Evolutionary conservation across 2,329 filamentous ascomycete species (phyloP).

Genomic region (Tympanopsis confertula): DNA sequence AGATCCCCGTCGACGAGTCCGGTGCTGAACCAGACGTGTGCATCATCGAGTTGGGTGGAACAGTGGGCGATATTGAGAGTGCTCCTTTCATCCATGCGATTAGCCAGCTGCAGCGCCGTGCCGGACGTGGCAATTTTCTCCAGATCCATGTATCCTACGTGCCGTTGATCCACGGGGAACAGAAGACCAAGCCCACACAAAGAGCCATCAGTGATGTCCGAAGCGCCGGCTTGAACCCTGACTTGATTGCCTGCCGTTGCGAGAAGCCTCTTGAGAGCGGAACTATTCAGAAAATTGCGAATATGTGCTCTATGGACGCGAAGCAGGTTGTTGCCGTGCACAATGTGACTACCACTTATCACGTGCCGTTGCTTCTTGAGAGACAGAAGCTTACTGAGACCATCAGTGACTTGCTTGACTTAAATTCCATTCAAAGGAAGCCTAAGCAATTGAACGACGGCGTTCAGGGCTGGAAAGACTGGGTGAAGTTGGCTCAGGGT

Average conservation of each 20-base stretch:
- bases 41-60: constrained; percentile 49
- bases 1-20: constrained; percentile 76
- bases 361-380: constrained; percentile 84
- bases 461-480: constrained; percentile 61
- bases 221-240: constrained; percentile 64
- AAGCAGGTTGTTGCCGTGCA: constrained; percentile 83
- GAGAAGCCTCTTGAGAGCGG: constrained; percentile 60
- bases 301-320: constrained; percentile 74
- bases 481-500: constrained; percentile 60
- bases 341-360: constrained; percentile 83
- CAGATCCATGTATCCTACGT: constrained; percentile 85
- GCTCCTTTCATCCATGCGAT: constrained; percentile 82
- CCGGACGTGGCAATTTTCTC: constrained; percentile 69
- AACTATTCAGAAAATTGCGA: constrained; percentile 78
- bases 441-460: constrained; percentile 49
- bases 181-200: constrained; percentile 93
- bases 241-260: constrained; percentile 88
- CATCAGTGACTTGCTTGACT: constrained; percentile 53
- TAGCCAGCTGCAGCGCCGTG: constrained; percentile 62
- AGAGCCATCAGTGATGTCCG: constrained; percentile 75
- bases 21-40: constrained; percentile 79
- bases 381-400: constrained; percentile 63
- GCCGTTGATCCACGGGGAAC: constrained; percentile 38
- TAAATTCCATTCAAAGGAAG: constrained; percentile 44
- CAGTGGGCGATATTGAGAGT: constrained; percentile 73